Conservation (phyloP, 441 rosid genomes). For the Erodium moschatum region DNA sequence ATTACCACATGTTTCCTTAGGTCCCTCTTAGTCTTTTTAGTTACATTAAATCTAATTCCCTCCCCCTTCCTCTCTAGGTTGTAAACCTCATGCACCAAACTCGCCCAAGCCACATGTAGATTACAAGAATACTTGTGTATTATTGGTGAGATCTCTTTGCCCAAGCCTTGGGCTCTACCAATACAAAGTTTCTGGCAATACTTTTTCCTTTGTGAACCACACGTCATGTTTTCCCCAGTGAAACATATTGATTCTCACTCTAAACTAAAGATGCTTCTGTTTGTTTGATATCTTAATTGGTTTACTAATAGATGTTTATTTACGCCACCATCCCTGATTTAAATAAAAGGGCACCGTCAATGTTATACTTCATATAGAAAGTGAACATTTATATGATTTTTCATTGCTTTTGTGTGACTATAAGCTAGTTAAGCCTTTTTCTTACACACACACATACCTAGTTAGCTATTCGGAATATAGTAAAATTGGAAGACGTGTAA, state of each 20-base stretch:
- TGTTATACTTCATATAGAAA: not conserved
- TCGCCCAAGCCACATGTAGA: conserved; percentile 1
- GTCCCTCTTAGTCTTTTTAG: not conserved
- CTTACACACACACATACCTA: not conserved
- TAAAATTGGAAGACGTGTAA: not conserved
- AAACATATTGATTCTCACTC: conserved; percentile 2
- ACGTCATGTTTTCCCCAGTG: not conserved
- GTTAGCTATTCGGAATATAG: not conserved
- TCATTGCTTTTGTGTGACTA: not conserved
- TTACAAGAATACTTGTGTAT: not conserved
- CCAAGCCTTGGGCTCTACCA: not conserved
- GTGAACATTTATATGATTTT: not conserved
- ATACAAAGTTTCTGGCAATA: not conserved
- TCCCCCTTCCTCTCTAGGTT: no score
- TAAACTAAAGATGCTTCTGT: not conserved
- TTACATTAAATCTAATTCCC: no score
- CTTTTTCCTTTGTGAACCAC: not conserved
- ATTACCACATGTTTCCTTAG: not conserved
- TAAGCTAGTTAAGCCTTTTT: not conserved
- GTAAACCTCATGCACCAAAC: not conserved
- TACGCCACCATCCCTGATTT: not conserved
- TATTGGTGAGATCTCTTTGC: not conserved
- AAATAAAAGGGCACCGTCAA: not conserved
- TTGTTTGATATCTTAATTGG: no score
- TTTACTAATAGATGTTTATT: not conserved